These are phyloP conservation scores for Neurospora sublineolata DNA, from an alignment of 495 filamentous ascomycete genomes.

Conservation along the genomic window DNA sequence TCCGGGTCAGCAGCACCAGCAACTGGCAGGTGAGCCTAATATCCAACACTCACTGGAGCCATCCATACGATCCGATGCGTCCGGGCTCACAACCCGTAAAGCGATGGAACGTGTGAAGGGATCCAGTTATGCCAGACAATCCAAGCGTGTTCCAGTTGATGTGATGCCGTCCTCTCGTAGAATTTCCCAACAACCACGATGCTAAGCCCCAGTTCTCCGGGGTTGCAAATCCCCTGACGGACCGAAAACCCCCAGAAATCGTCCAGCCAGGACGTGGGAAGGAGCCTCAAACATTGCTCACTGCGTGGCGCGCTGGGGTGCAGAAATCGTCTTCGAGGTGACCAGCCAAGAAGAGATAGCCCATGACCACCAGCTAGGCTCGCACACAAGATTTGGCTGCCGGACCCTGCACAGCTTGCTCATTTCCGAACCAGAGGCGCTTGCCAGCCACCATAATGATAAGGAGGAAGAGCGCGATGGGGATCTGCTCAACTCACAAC, in stretches of 20 bases:
- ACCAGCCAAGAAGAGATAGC: slow-evolving; percentile 19
- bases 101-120: slow-evolving; percentile 6
- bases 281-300: slow-evolving; percentile 15
- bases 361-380: slow-evolving; percentile 8
- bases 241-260: slow-evolving; percentile 3
- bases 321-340: slow-evolving; percentile 14
- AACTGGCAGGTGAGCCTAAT: slow-evolving; percentile 17
- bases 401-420: slow-evolving; percentile 12
- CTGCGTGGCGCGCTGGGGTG: slow-evolving; percentile 22
- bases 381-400: slow-evolving; percentile 5
- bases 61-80: slow-evolving; percentile 7
- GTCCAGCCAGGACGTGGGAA: slow-evolving; percentile 1
- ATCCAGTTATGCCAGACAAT: slow-evolving; percentile 1
- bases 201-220: not conserved
- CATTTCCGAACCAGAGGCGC: slow-evolving; percentile 23
- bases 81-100: slow-evolving; percentile 1
- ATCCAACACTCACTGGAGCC: slow-evolving; percentile 9
- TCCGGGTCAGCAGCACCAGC: slow-evolving; percentile 12
- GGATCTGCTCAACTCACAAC: slow-evolving; percentile 37
- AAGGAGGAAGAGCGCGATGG: slow-evolving; percentile 27
- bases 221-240: not conserved
- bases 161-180: not conserved
- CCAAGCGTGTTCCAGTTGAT: not conserved
- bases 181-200: not conserved
- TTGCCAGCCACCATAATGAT: slow-evolving; percentile 42